Conservation (phyloP, 2,329 filamentous ascomycete species). For the Nannizzia gypsea region DNA sequence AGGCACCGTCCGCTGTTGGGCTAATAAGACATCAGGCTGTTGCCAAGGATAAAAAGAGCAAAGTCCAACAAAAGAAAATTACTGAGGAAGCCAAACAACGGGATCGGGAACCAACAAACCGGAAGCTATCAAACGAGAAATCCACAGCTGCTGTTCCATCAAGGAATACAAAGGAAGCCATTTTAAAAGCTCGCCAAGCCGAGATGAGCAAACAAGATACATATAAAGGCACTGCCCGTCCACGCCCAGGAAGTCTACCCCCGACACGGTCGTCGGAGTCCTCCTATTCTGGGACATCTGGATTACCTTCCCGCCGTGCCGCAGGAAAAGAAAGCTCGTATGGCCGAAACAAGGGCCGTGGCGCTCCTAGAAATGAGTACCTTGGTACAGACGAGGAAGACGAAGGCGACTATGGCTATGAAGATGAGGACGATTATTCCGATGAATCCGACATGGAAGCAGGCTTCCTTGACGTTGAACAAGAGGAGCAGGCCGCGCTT, state of each 20-base stretch:
- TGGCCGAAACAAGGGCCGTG: constrained; percentile 11
- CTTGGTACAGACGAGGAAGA: constrained; percentile 39
- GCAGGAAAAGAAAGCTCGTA: constrained; percentile 20
- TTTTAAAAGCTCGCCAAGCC: constrained; percentile 20
- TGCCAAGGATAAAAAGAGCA: constrained; percentile 45
- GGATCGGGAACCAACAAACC: constrained; percentile 21
- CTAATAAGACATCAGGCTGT: constrained; percentile 45
- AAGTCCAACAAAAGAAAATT: constrained; percentile 41
- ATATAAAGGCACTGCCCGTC: constrained; percentile 30
- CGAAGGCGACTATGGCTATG: constrained; percentile 31
- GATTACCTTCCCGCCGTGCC: constrained; percentile 22
- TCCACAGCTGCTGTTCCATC: constrained; percentile 11
- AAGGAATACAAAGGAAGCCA: constrained; percentile 15
- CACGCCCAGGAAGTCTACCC: not conserved
- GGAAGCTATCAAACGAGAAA: constrained; percentile 17
- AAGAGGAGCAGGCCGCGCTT: constrained; percentile 34
- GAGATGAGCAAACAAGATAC: constrained; percentile 19
- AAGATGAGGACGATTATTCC: constrained; percentile 29
- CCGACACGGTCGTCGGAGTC: constrained; percentile 18
- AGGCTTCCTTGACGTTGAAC: constrained; percentile 35
- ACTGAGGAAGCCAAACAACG: constrained; percentile 31
- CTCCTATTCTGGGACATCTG: constrained; percentile 34
- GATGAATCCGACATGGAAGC: constrained; percentile 42
- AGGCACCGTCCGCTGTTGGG: constrained; percentile 36
- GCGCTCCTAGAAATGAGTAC: constrained; percentile 30